These are phyloP conservation scores for Volutella citrinella DNA, from an alignment of 2,329 filamentous ascomycete species.

Conservation along the genomic window DNA sequence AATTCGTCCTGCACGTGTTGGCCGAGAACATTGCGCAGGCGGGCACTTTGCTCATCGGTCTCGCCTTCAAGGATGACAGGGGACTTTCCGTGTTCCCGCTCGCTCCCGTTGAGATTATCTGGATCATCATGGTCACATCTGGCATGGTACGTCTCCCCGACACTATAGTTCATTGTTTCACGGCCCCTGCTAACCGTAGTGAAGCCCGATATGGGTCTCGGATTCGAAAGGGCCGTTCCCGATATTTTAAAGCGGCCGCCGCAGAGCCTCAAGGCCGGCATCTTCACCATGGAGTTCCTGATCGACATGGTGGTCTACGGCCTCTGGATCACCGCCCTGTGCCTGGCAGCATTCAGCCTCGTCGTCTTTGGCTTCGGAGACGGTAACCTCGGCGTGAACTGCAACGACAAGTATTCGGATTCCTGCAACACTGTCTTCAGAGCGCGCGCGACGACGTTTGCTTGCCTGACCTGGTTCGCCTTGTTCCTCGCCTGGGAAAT, in stretches of 20 bases:
- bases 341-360: conserved; percentile 46
- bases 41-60: conserved; percentile 63
- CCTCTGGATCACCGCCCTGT: conserved; percentile 61
- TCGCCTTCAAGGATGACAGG: conserved; percentile 64
- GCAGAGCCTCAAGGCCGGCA: conserved; percentile 52
- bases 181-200: too few species aligned
- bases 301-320: conserved; percentile 65
- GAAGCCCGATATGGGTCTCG: conserved; percentile 72
- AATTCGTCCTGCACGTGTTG: conserved; percentile 65
- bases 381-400: conserved; percentile 52
- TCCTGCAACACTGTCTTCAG: conserved; percentile 61
- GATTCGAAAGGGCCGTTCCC: conserved; percentile 63
- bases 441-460: conserved; percentile 68
- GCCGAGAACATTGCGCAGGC: conserved; percentile 69
- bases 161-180: too few species aligned
- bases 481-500: conserved; percentile 74
- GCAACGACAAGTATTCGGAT: conserved; percentile 53
- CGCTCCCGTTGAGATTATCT: conserved; percentile 67
- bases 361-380: conserved; percentile 47
- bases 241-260: conserved; percentile 67
- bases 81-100: conserved; percentile 68
- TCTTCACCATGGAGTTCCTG: conserved; percentile 62
- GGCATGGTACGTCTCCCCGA: too few species aligned
- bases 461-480: conserved; percentile 68
- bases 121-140: conserved; percentile 76